Evolutionary conservation across 2,329 filamentous ascomycete genomes (phyloP).

Genomic region (Arthrobotrys musiformis): DNA sequence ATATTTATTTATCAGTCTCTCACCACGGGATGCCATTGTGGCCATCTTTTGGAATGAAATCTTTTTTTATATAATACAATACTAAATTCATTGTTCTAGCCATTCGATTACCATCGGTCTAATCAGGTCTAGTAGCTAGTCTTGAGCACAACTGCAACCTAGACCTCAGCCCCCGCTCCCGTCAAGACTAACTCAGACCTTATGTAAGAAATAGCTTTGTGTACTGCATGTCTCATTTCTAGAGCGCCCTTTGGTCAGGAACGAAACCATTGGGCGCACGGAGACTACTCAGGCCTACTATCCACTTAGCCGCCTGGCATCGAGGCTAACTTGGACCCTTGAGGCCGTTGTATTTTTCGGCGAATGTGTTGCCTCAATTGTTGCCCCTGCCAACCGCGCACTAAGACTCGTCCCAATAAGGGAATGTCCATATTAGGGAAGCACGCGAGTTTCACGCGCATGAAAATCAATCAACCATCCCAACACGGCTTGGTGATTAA

Average conservation of each 20-base stretch:
- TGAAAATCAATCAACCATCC: conserved; percentile 50
- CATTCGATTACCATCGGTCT: no score
- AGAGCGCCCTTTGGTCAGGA: no score
- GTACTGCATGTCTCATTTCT: no score
- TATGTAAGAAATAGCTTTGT: no score
- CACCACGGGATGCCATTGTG: background rate
- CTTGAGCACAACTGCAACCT: no score
- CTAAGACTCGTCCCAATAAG: conserved; percentile 8
- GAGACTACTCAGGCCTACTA: no score
- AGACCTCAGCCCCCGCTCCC: no score
- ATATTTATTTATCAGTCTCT: background rate
- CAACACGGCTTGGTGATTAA: conserved; percentile 51
- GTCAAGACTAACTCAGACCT: no score
- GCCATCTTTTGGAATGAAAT: background rate
- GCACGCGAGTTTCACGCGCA: conserved; percentile 44
- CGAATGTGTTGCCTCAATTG: background rate
- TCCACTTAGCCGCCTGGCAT: no score
- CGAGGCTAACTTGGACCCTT: no score
- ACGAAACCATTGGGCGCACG: no score
- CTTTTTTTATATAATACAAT: background rate
- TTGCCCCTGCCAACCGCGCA: conserved; percentile 28
- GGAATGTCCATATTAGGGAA: conserved; percentile 45
- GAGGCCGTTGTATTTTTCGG: background rate
- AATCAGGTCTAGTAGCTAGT: no score
- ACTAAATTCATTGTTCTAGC: background rate